phyloP scores from a whole-genome alignment of 768 basidiomycete genomes.

The Boletus rufocinnamomeus region DNA sequence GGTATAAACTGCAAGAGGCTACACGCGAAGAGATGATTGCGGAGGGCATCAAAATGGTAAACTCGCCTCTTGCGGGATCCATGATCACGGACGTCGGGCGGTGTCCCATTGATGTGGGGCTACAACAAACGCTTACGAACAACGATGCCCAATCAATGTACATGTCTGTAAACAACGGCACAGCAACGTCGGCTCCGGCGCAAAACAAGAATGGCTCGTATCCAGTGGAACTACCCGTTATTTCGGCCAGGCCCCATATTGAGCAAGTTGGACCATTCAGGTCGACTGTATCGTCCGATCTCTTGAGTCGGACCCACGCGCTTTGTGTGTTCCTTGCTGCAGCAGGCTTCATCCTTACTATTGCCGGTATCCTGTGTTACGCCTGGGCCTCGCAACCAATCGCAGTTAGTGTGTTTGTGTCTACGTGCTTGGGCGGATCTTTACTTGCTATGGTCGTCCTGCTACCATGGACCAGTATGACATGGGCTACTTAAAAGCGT shows the following conservation, averaged over 20 bases:
- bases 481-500: background rate
- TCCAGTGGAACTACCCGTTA: constrained; percentile 34
- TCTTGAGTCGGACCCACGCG: constrained; percentile 51
- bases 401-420: constrained; percentile 48
- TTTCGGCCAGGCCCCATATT: constrained; percentile 50
- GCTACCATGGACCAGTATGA: background rate
- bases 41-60: constrained; percentile 30
- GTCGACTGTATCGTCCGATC: constrained; percentile 40
- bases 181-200: background rate
- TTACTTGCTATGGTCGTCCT: constrained; percentile 25
- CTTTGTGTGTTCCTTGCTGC: constrained; percentile 50
- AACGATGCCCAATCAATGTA: background rate
- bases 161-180: background rate
- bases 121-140: constrained; percentile 1
- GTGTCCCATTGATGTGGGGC: constrained; percentile 1
- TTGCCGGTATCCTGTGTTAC: constrained; percentile 52
- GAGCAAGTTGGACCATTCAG: constrained; percentile 53
- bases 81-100: constrained; percentile 16
- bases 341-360: constrained; percentile 51
- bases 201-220: background rate
- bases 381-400: constrained; percentile 50
- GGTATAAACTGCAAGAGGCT: constrained; percentile 57
- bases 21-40: constrained; percentile 46
- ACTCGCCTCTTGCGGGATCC: constrained; percentile 24
- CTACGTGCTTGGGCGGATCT: constrained; percentile 40